Base-by-base conservation (phyloP, 2,329 filamentous ascomycete species). In the Fonsecaea nubica region DNA sequence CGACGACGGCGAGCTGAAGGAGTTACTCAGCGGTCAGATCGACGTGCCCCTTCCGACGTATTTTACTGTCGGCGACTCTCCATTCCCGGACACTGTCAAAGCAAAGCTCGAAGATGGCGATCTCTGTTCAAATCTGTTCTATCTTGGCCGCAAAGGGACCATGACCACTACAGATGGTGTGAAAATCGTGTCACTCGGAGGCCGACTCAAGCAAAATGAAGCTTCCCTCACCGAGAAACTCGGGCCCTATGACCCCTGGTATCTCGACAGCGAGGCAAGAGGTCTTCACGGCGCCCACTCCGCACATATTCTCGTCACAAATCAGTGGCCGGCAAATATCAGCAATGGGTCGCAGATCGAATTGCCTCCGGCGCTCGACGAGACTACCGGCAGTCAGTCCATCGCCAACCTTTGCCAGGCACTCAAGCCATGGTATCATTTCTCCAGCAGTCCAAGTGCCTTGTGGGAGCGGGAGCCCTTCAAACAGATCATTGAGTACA, bases 401-500 rank as follows among this genome's bases (percentile, higher is more conserved):
- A 82, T 98, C 50, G 88, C 93, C 5, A 91, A 96, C 66, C 84
- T 99, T 10, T 94, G 90, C 74, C 84, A 89, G 2, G 80, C 87
- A 0, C 79, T 99, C 21, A 95, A 93, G 76, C 95, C 95, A n/a
- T 89, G 92, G 33, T 99, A 99, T 75, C 93, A 98, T 77, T 89
- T 98, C 74, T 88, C 92, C 1, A 83, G 86, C 3, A 91, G 91
- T 0, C 84, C 87, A 0, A 79, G 84, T 6, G 89, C 89, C 73
- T 94, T 91, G 79, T 98, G 90, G 76, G 94, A 99, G 80, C 89
- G 95, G 63, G 95, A 98, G 78, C 92, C 94, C 0, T 99, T 97
- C 81, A 81, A 79, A 38, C 78, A 82, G 38, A 21, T 62, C 8
- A 35, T 65, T n/a, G 71, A 72, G 32, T 69, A 71, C 62, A 83